Base-by-base conservation (phyloP, 2,329 filamentous ascomycete species). In the Xylariaceae sp. region DNA sequence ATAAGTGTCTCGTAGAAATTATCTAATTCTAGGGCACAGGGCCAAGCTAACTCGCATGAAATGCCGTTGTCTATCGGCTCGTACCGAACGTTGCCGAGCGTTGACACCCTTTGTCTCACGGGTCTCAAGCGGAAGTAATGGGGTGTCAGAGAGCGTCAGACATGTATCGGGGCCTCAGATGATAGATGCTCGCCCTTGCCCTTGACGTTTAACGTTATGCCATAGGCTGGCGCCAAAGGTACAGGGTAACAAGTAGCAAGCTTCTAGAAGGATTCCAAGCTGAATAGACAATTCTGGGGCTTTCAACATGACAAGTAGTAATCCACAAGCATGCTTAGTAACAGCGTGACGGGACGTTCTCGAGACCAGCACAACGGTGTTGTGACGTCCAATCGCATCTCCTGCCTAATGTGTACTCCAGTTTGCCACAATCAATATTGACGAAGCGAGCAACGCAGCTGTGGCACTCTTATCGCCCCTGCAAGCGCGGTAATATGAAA, bases 381-480 rank as follows among this genome's bases (percentile, higher is more conserved):
- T 37, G 53, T 19, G 19, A 19, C 19, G 19, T 50, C 52, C 50
- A 56, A 55, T 57, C 44, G 27, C 52, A 47, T 46, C 29, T 46
- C 31, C 19, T 11, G 5, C 48, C 40, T 35, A 44, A 49, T 44
- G 19, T 19, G 19, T 19, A 39, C 41, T 48, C 52, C 49, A 50
- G 52, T 50, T 51, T 55, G 57, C 55, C 55, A 57, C 50, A 57
- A 51, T 57, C 54, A 55, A 57, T 57, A 57, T 53, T 57, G 49
- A 59, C 57, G 57, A 51, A 32, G 55, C 52, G 51, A 57, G 47
- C 29, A 49, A 41, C 53, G 30, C 43, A 51, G 48, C 48, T 49
- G 34, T 56, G 31, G 31, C 43, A 47, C 42, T 19, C 19, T 19
- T 19, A 19, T 19, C 19, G 19, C 19, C 19, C 19, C 19, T 19